Base-by-base conservation (phyloP, 2,329 filamentous ascomycete species). In the Clonostachys chloroleuca region DNA sequence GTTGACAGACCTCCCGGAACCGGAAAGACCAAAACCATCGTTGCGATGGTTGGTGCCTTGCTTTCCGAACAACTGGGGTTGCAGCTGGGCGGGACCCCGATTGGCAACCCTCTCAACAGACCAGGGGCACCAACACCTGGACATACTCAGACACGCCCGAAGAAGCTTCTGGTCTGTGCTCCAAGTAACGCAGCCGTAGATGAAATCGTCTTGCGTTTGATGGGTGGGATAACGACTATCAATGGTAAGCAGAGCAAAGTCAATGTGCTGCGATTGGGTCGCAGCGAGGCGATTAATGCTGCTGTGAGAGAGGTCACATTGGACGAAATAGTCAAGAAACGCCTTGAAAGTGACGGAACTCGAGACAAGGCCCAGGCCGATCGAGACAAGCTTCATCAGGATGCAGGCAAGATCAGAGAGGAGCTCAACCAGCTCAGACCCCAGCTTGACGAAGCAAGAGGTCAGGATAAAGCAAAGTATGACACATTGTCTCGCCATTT, bases 151-250 rank as follows among this genome's bases (percentile, higher is more conserved):
- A 43, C 17, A 13, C 51, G 64, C 2, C 63, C 80, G 3, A 96
- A 95, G 69, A 99, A 97, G 65, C 75, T 99, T 24, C 78, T 99
- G 24, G 89, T 99, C 20, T 99, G 94, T 61, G 94, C 94, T n/a
- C 94, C 94, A 13, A 97, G 92, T 75, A 99, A 99, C 65, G 94
- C 94, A 7, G 94, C 94, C 34, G 94, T 99, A 6, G 94, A 99
- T 63, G 94, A 99, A 65, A 65, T 99, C 52, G 94, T 99, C 16
- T 84, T 96, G 64, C 86, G 94, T 70, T 79, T 99, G 59, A 97
- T 95, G 67, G 74, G 82, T 46, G 94, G 94, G 5, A 79, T 99
- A 45, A 92, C 85, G 59, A 92, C 89, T 1, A 75, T 81, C 49
- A 81, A 78, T 40, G 92, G 94, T 2, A 77, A 83, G 30, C 73